Percentiles rank a stretch among this genome's conserved stretches.
phyloP scores from a whole-genome alignment of 345 rosid genomes.

The Aquilaria malaccensis region DNA sequence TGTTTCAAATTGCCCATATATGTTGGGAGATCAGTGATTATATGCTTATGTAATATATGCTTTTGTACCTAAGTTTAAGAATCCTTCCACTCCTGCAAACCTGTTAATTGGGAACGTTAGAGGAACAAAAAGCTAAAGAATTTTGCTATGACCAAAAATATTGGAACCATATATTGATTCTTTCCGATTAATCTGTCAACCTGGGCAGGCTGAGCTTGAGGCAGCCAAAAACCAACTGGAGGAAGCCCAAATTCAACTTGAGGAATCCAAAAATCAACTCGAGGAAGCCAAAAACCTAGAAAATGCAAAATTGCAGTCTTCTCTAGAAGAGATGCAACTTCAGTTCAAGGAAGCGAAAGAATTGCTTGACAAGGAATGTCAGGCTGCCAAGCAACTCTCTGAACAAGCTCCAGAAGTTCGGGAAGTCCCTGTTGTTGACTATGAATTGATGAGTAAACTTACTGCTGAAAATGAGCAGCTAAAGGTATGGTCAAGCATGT shows the following conservation, averaged over 20 bases:
- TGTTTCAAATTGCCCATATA: not conserved
- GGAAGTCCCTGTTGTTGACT: slow-evolving; percentile 35
- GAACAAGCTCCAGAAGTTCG: slow-evolving; percentile 62
- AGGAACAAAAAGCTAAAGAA: no score
- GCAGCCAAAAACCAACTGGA: no score
- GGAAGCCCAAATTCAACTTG: no score
- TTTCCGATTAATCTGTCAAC: slow-evolving; percentile 8
- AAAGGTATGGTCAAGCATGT: slow-evolving; percentile 23
- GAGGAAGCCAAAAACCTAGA: slow-evolving; percentile 68
- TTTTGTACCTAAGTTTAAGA: no score
- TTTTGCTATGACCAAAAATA: no score
- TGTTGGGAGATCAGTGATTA: no score
- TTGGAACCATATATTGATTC: no score
- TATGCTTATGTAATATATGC: no score
- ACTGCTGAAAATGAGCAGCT: slow-evolving; percentile 48
- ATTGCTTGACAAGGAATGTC: slow-evolving; percentile 33
- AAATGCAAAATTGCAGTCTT: slow-evolving; percentile 37
- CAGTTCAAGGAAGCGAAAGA: slow-evolving; percentile 64
- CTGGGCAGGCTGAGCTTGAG: slow-evolving; percentile 46
- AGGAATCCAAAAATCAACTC: slow-evolving; percentile 9
- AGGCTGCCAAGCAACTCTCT: slow-evolving; percentile 39
- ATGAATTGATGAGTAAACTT: slow-evolving; percentile 36
- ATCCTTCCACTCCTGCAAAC: no score
- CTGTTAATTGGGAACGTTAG: no score
- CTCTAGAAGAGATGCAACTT: slow-evolving; percentile 45